phyloP scores from a whole-genome alignment of 352 stramenopile genomes.

The Phytophthora ramorum region DNA sequence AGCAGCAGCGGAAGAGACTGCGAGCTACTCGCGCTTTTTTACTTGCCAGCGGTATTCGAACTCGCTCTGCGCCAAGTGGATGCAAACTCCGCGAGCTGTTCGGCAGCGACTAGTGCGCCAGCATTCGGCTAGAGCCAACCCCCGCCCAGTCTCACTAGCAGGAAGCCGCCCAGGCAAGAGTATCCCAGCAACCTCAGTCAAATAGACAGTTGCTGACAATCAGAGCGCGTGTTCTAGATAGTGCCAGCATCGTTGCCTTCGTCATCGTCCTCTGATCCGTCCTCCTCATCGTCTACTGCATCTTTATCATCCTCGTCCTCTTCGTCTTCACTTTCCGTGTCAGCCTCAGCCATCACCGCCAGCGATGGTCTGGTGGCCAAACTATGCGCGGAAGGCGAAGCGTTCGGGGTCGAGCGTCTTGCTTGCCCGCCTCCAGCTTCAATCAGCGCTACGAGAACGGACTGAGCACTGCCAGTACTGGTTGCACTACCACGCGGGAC shows the following conservation, averaged over 20 bases:
- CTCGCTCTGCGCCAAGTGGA: constrained; percentile 66
- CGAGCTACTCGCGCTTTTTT: constrained; percentile 55
- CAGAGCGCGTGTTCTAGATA: neutral
- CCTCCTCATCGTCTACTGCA: neutral
- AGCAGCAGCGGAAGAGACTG: constrained; percentile 23
- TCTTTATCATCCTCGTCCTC: constrained; percentile 18
- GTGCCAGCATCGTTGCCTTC: neutral
- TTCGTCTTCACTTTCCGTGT: constrained; percentile 24
- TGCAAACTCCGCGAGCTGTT: constrained; percentile 44
- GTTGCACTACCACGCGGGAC: neutral
- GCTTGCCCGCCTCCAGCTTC: neutral
- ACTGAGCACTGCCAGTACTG: neutral
- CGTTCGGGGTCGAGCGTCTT: constrained; percentile 7
- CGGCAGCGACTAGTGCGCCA: constrained; percentile 23
- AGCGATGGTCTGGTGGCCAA: constrained; percentile 8
- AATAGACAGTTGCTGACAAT: neutral
- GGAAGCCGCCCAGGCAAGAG: constrained; percentile 4
- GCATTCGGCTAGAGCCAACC: constrained; percentile 19
- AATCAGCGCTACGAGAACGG: neutral
- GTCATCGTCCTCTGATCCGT: constrained; percentile 13
- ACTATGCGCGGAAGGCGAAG: constrained; percentile 6
- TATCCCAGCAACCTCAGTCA: neutral
- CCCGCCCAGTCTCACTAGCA: neutral
- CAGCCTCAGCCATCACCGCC: constrained; percentile 23
- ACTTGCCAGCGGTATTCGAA: constrained; percentile 71